Percentiles rank a stretch among this genome's conserved stretches.
phyloP scores from a whole-genome alignment of 192 early-diverging fungal genomes.

The Coemansia biformis region DNA sequence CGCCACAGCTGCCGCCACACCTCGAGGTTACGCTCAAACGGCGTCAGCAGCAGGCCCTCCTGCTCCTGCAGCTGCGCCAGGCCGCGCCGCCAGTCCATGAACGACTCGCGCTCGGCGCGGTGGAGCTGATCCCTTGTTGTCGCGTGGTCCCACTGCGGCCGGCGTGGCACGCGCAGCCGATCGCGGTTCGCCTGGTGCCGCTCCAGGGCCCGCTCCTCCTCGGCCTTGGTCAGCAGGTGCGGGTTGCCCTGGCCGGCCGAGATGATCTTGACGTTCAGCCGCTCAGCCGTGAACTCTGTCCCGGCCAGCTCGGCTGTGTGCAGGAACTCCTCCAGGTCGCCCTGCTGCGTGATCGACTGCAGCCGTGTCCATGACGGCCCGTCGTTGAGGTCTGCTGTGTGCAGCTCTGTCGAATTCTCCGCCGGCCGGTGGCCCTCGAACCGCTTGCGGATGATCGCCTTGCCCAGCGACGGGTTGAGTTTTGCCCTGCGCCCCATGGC shows the following conservation, averaged over 20 bases:
- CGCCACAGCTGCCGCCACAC: conserved; percentile 99
- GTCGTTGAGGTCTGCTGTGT: conserved; percentile 83
- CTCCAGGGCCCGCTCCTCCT: conserved; percentile 71
- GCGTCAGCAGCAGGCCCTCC: conserved; percentile 88
- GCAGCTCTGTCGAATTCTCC: conserved; percentile 52
- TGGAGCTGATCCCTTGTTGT: conserved; percentile 82
- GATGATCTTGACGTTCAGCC: conserved; percentile 76
- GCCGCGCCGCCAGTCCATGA: conserved; percentile 88
- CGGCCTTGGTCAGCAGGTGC: conserved; percentile 70
- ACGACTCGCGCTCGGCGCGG: conserved; percentile 73
- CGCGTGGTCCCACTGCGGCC: conserved; percentile 80
- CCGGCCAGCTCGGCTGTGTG: conserved; percentile 91
- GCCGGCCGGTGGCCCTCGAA: conserved; percentile 50
- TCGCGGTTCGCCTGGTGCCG: conserved; percentile 73
- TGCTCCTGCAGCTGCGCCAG: conserved; percentile 87
- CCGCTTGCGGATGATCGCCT: conserved; percentile 44
- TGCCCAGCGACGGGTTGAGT: conserved; percentile 39
- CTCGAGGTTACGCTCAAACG: conserved; percentile 97
- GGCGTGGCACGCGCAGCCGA: conserved; percentile 76
- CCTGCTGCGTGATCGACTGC: conserved; percentile 94
- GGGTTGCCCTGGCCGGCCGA: conserved; percentile 67
- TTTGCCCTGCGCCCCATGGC: conserved; percentile 33
- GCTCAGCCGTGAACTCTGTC: conserved; percentile 81
- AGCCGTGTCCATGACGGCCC: conserved; percentile 78
- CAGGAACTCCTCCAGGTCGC: conserved; percentile 95